phyloP scores from a whole-genome alignment of 73 alveolate genomes.

The Paramecium tetraurelia region DNA sequence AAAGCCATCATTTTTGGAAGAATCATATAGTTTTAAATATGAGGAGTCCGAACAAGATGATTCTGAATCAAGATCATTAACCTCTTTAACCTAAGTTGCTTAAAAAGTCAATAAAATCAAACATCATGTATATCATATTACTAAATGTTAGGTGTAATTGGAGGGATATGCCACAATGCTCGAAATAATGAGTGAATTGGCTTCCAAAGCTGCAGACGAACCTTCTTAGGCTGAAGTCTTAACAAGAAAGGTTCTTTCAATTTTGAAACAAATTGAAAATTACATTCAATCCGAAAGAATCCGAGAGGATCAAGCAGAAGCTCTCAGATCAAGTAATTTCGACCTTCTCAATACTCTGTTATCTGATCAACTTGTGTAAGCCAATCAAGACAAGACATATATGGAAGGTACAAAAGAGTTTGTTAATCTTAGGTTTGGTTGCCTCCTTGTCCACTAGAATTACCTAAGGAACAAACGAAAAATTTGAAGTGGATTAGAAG shows the following conservation, averaged over 20 bases:
- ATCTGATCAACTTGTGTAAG: slow-evolving; percentile 20
- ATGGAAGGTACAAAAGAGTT: background rate
- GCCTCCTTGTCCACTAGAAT: background rate
- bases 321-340: background rate
- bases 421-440: background rate
- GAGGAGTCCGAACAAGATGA: slow-evolving; percentile 25
- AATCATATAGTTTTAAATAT: background rate
- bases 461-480: background rate
- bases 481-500: slow-evolving; percentile 25
- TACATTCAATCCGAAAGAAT: slow-evolving; percentile 50
- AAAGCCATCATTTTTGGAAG: slow-evolving; percentile 30
- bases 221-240: slow-evolving; percentile 25
- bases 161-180: slow-evolving; percentile 22
- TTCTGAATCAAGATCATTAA: background rate
- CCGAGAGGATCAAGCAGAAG: slow-evolving; percentile 47
- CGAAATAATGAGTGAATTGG: slow-evolving; percentile 41
- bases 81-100: slow-evolving; percentile 9
- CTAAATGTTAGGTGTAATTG: background rate
- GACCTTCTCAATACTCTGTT: background rate
- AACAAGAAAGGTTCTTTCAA: slow-evolving; percentile 14
- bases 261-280: slow-evolving; percentile 23
- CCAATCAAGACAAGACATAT: slow-evolving; percentile 14
- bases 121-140: background rate
- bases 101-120: slow-evolving; percentile 21
- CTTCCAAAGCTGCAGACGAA: slow-evolving; percentile 26